A percentile compares a stretch with the other conserved stretches of the same genome.
phyloP scores from a whole-genome alignment of 164 flowering plant genomes.

The Dillenia turbinata region DNA sequence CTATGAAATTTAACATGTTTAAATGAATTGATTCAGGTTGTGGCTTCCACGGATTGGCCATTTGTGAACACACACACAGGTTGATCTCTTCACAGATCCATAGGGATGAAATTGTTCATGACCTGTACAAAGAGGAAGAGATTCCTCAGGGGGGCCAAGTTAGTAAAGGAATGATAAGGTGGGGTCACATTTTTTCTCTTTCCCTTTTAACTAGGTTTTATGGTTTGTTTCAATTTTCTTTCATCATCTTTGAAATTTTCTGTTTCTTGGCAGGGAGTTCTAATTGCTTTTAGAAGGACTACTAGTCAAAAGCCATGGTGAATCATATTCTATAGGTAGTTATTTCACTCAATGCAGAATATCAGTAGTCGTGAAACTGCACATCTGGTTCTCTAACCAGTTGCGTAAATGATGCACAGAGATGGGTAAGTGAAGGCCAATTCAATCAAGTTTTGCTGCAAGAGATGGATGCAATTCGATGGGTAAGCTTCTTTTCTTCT shows the following conservation, averaged over 20 bases:
- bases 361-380: background rate
- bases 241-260: background rate
- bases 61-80: slow-evolving; percentile 50
- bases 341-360: background rate
- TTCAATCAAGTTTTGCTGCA: slow-evolving; percentile 51
- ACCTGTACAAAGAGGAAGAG: slow-evolving; percentile 38
- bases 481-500: slow-evolving; percentile 22
- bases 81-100: slow-evolving; percentile 45
- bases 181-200: background rate
- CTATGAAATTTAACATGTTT: too few relatives aligned
- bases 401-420: slow-evolving; percentile 30
- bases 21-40: slow-evolving; percentile 35
- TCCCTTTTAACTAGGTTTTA: background rate
- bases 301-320: slow-evolving; percentile 55
- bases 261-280: slow-evolving; percentile 13
- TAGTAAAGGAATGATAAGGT: slow-evolving; percentile 73
- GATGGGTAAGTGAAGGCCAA: slow-evolving; percentile 91
- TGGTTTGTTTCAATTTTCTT: background rate
- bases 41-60: slow-evolving; percentile 82
- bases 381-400: background rate
- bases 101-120: slow-evolving; percentile 64
- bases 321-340: slow-evolving; percentile 77
- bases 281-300: slow-evolving; percentile 50
- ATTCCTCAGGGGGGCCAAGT: slow-evolving; percentile 42
- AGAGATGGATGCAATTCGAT: slow-evolving; percentile 56